Conservation (phyloP, 2,329 filamentous ascomycete species). For the Colletotrichum magnum region DNA sequence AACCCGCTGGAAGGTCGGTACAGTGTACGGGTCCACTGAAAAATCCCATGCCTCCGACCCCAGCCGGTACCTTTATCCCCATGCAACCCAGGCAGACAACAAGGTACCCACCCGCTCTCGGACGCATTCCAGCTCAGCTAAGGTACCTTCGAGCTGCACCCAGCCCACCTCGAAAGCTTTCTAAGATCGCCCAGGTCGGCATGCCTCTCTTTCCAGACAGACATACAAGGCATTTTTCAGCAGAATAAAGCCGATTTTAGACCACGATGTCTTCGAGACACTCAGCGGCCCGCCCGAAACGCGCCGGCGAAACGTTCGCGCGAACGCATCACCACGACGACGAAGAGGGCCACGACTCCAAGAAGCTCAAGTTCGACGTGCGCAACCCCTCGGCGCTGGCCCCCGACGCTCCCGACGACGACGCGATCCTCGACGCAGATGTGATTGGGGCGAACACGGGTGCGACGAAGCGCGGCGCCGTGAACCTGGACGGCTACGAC, state of each 20-base stretch:
- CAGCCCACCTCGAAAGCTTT: conserved; percentile 27
- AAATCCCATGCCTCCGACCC: conserved; percentile 24
- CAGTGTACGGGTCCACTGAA: conserved; percentile 24
- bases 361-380: conserved; percentile 92
- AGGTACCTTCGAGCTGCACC: conserved; percentile 29
- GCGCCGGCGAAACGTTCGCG: conserved; percentile 85
- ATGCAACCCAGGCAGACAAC: conserved; percentile 18
- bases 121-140: conserved; percentile 18
- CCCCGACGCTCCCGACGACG: conserved; percentile 81
- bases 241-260: neutral
- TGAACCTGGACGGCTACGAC: conserved; percentile 97
- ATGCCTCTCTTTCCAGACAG: conserved; percentile 5
- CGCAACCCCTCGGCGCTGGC: conserved; percentile 95
- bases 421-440: conserved; percentile 87
- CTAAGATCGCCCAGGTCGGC: conserved; percentile 17
- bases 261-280: conserved; percentile 69
- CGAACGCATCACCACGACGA: conserved; percentile 77
- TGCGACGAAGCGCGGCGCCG: conserved; percentile 89
- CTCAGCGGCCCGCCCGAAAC: conserved; percentile 83
- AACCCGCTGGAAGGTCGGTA: conserved; percentile 32
- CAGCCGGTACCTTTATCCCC: conserved; percentile 27
- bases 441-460: conserved; percentile 86
- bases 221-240: conserved; percentile 7
- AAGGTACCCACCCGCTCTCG: conserved; percentile 18
- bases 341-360: conserved; percentile 65